Evolutionary conservation across 192 early-diverging fungal genomes (phyloP).

Genomic region (Backusella luteola): DNA sequence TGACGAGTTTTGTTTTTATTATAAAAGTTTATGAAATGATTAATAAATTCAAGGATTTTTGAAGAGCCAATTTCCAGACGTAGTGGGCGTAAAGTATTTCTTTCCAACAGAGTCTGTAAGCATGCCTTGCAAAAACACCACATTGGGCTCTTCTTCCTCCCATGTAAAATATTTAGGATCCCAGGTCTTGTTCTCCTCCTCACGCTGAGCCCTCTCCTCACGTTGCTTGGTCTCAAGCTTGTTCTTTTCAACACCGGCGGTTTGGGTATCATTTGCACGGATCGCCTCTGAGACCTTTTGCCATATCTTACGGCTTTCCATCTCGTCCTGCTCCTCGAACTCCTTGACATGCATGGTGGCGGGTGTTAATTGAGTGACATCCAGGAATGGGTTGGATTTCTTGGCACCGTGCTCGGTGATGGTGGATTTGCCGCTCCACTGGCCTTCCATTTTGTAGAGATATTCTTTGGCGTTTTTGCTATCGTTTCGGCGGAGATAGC

Average conservation of each 20-base stretch:
- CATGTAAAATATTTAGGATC: conserved; percentile 21
- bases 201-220: conserved; percentile 51
- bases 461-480: conserved; percentile 27
- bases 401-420: conserved; percentile 49
- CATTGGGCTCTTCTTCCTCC: conserved; percentile 19
- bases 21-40: too few species aligned
- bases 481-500: conserved; percentile 35
- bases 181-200: conserved; percentile 41
- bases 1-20: too few species aligned
- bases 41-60: not conserved
- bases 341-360: conserved; percentile 56
- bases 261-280: conserved; percentile 55
- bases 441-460: conserved; percentile 43
- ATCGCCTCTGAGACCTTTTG: conserved; percentile 64
- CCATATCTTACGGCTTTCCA: conserved; percentile 71
- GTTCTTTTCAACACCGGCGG: conserved; percentile 61
- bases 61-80: conserved; percentile 20
- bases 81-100: conserved; percentile 13
- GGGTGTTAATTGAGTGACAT: conserved; percentile 50
- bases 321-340: conserved; percentile 50
- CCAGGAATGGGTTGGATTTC: conserved; percentile 54
- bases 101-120: not conserved
- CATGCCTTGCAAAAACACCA: conserved; percentile 21
- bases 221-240: conserved; percentile 65
- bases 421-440: conserved; percentile 64